Percentiles rank a stretch among this genome's conserved stretches.
Conservation (phyloP, 208 protist species). For the Leishmania tarentolae region DNA sequence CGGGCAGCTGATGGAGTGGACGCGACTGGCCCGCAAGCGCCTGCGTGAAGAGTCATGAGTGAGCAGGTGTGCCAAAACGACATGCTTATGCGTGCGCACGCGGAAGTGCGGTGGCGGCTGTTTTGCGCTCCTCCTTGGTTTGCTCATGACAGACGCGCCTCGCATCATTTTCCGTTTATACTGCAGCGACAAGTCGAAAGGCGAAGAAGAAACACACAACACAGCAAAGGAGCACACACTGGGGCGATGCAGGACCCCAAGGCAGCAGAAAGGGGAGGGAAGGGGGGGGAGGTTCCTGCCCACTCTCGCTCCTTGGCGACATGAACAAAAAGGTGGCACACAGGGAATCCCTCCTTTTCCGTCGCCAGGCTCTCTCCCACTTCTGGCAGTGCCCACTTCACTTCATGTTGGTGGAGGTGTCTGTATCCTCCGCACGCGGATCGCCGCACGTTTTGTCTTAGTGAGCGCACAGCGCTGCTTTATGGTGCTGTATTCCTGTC, state of each 20-base stretch:
- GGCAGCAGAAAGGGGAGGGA: not conserved
- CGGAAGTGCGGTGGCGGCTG: slow-evolving; percentile 1
- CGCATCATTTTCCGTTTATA: not conserved
- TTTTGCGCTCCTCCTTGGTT: not conserved
- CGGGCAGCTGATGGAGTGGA: slow-evolving; percentile 63
- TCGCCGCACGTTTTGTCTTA: not conserved
- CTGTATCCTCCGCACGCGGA: not conserved
- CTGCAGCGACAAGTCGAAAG: not conserved
- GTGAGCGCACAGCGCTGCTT: slow-evolving; percentile 5
- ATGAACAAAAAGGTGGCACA: not conserved
- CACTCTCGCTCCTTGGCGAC: not conserved
- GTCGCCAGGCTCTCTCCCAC: not conserved
- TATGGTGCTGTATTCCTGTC: not conserved
- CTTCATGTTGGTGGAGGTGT: not conserved
- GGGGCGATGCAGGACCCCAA: not conserved
- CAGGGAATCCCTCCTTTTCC: not conserved
- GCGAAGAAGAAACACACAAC: not conserved
- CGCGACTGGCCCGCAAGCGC: slow-evolving; percentile 42
- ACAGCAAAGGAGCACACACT: not conserved
- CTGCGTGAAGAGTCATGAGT: slow-evolving; percentile 32
- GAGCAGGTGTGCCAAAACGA: not conserved
- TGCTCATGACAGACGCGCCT: not conserved
- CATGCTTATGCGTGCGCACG: not conserved
- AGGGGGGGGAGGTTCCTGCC: not conserved
- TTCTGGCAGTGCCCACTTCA: not conserved